Evolutionary conservation across 257 asterid species (phyloP).

Genomic region (Rhazya stricta): DNA sequence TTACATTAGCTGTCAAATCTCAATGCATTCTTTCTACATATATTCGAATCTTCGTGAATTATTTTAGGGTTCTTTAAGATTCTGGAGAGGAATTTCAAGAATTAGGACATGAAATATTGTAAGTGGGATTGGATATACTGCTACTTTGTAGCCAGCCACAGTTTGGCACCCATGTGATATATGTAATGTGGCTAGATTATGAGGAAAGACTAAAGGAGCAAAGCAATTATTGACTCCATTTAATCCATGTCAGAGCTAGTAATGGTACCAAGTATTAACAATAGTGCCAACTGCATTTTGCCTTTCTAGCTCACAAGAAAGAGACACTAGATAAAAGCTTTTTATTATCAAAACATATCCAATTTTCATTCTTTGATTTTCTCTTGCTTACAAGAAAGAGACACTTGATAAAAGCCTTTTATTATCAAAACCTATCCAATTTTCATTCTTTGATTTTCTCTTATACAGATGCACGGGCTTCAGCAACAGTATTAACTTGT

Average conservation of each 20-base stretch:
- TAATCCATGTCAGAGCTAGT: constrained; percentile 11
- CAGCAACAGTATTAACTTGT: not conserved
- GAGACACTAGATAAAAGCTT: not conserved
- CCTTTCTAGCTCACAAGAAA: constrained; percentile 7
- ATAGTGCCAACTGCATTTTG: constrained; percentile 14
- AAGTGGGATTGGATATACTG: not conserved
- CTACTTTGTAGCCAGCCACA: constrained; percentile 2
- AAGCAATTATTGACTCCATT: constrained; percentile 21
- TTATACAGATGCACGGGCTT: constrained; percentile 14
- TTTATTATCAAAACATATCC: not conserved
- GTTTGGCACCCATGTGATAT: constrained; percentile 20
- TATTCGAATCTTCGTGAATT: not conserved
- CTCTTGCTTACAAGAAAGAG: constrained; percentile 12
- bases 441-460: constrained; percentile 4
- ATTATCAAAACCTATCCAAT: not conserved
- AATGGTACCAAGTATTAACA: constrained; percentile 23
- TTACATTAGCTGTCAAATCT: constrained; percentile 17
- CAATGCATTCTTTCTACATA: not conserved
- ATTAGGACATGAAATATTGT: not conserved
- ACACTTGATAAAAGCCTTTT: not conserved
- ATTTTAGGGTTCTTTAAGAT: not conserved
- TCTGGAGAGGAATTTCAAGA: not conserved
- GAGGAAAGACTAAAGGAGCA: constrained; percentile 15
- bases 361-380: not conserved
- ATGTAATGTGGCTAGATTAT: constrained; percentile 23